Base-by-base conservation (phyloP, 2,329 filamentous ascomycete genomes). In the Ophiocordyceps camponoti-leonardi region DNA sequence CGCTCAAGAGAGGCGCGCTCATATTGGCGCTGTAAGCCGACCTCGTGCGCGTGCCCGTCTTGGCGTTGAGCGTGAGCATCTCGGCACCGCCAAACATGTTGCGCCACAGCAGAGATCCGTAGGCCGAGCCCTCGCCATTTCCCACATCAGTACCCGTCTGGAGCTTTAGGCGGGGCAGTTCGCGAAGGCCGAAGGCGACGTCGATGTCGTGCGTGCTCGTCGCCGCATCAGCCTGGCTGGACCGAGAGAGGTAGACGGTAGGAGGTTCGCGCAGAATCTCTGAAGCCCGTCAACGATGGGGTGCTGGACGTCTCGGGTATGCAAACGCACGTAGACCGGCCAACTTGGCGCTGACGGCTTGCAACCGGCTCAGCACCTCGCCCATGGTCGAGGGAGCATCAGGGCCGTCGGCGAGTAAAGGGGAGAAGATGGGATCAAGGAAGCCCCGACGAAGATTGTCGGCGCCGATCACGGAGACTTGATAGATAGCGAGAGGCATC, bases 51-150 rank as follows among this genome's bases (percentile, higher is more conserved):
- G 90, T 96, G 47, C 92, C 92, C 22, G 88, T 68, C 30, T 86
- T 88, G 43, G 86, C 88, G 56, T 94, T 90, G 48, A 94, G 68
- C 45, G 85, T 86, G 50, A 98, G 67, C 47, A 83, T 83, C 67
- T 98, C 92, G 22, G 88, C 92, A 37, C 92, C 92, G 44, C 92
- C 92, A 59, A 98, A 86, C 48, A 98, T 74, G 64, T 98, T 98
- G 53, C 92, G 81, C 69, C 87, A 81, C 44, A 90, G 72, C 41
- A 87, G 73, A 53, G 92, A 90, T 52, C 85, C 81, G 58, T 94
- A 96, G 4, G 88, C 90, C 8, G 88, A 94, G 33, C 90, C 92
- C 63, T 98, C 92, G 20, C 86, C 80, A 58, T 93, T 94, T 50
- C 92, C 92, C 42, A 94, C 73, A 59, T 96, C 90, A 10, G 92